Conservation (phyloP, 345 rosid genomes). For the Eucalyptus erythrocorys region DNA sequence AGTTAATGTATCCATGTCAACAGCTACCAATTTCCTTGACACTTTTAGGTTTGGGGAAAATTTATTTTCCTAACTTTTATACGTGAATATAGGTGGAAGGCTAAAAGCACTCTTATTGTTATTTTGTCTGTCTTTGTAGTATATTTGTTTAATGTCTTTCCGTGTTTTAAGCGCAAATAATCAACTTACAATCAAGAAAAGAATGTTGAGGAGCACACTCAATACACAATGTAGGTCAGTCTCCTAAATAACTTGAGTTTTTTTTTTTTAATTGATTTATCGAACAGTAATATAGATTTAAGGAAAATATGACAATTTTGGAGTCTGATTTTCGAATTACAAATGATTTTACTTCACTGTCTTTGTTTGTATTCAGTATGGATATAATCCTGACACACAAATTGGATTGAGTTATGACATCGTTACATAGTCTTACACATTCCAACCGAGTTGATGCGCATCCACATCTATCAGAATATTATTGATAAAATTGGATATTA, state of each 20-base stretch:
- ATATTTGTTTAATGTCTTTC: background rate
- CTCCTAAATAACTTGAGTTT: background rate
- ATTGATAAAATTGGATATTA: background rate
- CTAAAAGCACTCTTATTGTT: background rate
- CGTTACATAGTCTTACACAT: background rate
- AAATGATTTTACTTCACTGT: background rate
- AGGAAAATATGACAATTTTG: background rate
- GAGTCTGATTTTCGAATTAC: background rate
- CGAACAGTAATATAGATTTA: background rate
- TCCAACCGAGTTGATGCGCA: background rate
- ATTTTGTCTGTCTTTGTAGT: background rate
- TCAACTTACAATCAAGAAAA: background rate
- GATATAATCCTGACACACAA: background rate
- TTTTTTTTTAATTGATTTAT: background rate
- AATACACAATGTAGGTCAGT: background rate
- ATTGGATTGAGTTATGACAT: background rate
- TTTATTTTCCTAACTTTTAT: background rate
- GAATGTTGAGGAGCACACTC: background rate
- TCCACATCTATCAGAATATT: background rate
- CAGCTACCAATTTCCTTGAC: background rate
- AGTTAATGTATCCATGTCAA: background rate
- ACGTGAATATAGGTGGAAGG: background rate
- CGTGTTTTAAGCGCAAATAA: background rate
- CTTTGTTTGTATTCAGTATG: background rate
- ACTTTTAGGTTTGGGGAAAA: background rate